A percentile compares a stretch with the other conserved stretches of the same genome.
Conservation (phyloP, 106 monocot genomes). For the Acorus gramineus region DNA sequence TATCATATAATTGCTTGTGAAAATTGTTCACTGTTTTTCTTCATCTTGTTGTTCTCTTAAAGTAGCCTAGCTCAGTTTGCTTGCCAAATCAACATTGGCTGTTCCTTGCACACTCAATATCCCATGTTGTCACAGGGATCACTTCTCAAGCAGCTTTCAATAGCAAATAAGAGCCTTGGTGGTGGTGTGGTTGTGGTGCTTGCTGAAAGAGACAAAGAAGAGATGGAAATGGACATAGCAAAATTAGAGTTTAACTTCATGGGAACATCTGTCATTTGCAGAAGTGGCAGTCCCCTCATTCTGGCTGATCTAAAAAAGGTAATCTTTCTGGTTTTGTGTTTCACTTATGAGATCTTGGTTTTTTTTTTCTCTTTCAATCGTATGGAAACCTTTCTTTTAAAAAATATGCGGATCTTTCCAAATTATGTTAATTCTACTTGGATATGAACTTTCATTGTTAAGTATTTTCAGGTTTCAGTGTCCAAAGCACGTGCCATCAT, state of each 20-base stretch:
- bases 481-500: constrained; percentile 92
- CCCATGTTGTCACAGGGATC: constrained; percentile 37
- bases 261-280: constrained; percentile 93
- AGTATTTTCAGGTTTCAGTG: constrained; percentile 67
- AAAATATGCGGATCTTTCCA: neutral
- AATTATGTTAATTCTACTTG: neutral
- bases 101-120: too few relatives aligned
- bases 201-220: constrained; percentile 92
- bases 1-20: too few relatives aligned
- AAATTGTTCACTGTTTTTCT: too few relatives aligned
- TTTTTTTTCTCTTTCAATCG: neutral
- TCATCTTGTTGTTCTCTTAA: too few relatives aligned
- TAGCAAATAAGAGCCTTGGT: constrained; percentile 89
- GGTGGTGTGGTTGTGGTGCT: constrained; percentile 86
- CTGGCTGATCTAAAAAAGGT: constrained; percentile 94
- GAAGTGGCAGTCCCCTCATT: constrained; percentile 94
- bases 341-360: neutral
- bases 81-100: too few relatives aligned
- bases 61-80: too few relatives aligned
- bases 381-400: neutral
- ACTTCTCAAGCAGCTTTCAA: constrained; percentile 84
- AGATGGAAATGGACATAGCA: constrained; percentile 93
- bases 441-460: neutral
- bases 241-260: constrained; percentile 96
- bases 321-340: constrained; percentile 3